A percentile compares a stretch with the other conserved stretches of the same genome.
phyloP scores from a whole-genome alignment of 805 yeast species.

The Ogataea pini region DNA sequence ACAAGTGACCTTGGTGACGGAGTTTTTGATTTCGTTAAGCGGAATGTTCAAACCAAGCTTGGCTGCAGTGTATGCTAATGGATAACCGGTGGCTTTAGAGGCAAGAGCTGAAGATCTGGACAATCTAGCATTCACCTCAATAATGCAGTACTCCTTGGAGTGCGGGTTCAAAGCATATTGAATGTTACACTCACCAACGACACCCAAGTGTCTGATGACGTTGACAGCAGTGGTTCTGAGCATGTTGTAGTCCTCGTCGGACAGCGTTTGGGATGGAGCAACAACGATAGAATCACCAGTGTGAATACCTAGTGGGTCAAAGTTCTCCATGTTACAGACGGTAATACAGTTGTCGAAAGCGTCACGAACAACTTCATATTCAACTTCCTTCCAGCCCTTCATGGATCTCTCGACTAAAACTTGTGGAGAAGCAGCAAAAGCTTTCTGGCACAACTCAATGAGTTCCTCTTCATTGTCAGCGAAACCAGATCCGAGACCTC shows the following conservation, averaged over 20 bases:
- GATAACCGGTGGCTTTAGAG: conserved; percentile 98
- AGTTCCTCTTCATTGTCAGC: conserved; percentile 87
- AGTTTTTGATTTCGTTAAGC: conserved; percentile 84
- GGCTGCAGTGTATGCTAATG: conserved; percentile 97
- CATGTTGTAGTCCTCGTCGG: conserved; percentile 98
- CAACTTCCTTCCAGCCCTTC: conserved; percentile 99
- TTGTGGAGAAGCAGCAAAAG: conserved; percentile 95
- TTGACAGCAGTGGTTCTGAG: conserved; percentile 96
- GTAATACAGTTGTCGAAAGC: conserved; percentile 97
- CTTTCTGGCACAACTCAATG: conserved; percentile 80
- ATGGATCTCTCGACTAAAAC: conserved; percentile 92
- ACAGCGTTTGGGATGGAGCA: conserved; percentile 96
- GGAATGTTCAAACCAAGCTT: conserved; percentile 93
- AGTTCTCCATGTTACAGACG: conserved; percentile 98
- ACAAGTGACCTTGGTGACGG: conserved; percentile 91
- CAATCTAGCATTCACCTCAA: conserved; percentile 96
- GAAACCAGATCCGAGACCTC: conserved; percentile 98
- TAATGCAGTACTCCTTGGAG: conserved; percentile 92
- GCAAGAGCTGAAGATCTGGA: conserved; percentile 99
- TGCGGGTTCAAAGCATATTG: conserved; percentile 95
- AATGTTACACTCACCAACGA: conserved; percentile 98
- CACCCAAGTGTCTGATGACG: conserved; percentile 95
- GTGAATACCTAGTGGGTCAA: conserved; percentile 97
- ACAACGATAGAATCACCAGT: conserved; percentile 99
- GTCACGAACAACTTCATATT: conserved; percentile 98